Conservation (phyloP, 257 asterid species). For the Linderniella brevidens region DNA sequence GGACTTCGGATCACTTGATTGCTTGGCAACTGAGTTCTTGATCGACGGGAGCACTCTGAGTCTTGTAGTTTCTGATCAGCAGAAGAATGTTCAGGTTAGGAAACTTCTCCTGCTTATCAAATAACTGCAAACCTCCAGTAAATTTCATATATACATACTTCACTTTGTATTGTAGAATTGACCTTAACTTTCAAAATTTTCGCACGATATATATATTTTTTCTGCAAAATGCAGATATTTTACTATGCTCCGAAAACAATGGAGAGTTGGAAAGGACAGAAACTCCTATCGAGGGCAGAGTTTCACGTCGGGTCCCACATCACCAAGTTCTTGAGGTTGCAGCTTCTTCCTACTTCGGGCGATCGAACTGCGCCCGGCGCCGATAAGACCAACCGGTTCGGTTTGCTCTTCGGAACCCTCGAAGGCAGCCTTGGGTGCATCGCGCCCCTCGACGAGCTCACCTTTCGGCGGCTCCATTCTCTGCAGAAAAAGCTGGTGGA, state of each 20-base stretch:
- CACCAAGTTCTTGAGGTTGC: constrained; percentile 82
- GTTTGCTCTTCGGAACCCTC: constrained; percentile 74
- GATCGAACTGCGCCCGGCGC: constrained; percentile 57
- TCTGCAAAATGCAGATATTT: constrained; percentile 33
- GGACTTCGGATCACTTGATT: constrained; percentile 89
- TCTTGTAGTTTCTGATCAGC: constrained; percentile 90
- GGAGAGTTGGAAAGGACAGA: constrained; percentile 99
- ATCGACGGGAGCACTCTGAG: constrained; percentile 95
- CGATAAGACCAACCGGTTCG: constrained; percentile 90
- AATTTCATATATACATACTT: no score
- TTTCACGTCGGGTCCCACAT: constrained; percentile 85
- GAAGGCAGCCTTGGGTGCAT: constrained; percentile 94
- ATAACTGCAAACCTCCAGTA: background rate
- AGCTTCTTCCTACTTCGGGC: constrained; percentile 61
- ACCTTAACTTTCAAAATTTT: no score
- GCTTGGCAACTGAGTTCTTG: constrained; percentile 85
- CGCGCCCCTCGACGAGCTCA: constrained; percentile 92
- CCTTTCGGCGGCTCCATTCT: constrained; percentile 89
- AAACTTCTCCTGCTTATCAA: background rate
- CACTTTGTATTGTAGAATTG: no score
- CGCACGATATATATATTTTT: no score
- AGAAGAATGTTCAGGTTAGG: constrained; percentile 92
- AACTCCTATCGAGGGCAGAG: constrained; percentile 89
- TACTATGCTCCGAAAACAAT: constrained; percentile 85
- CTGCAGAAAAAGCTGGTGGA: constrained; percentile 89